Evolutionary conservation across 1,139 yeast genomes (phyloP), one percentile per base, ranked within the genome.

Genomic region (Geotrichum klebahnii): DNA sequence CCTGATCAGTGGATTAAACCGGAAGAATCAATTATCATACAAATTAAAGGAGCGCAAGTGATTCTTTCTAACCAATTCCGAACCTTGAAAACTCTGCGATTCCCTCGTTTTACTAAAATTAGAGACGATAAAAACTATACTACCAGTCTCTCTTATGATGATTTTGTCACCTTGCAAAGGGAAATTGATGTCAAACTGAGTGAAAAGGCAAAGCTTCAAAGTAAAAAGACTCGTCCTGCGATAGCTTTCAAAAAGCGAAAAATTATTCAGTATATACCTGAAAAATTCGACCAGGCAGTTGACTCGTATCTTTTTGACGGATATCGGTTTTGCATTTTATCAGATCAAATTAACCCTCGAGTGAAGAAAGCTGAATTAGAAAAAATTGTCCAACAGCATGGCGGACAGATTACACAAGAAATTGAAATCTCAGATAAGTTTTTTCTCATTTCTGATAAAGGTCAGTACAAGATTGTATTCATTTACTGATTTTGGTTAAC

Each of bases 1-100:
- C 96, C 97, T 0, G 79, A 74, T 39, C 76, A 75, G 54, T 89
- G 96, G 95, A 84, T 92, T 26, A 71, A 81, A 53, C 97, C 97
- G 0, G 68, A 72, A 33, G 79, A 86, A 40, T 84, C 95, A 1
- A 61, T 89, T 1, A 94, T 90, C 0, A 63, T 92, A n/a, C 95
- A 89, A 62, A 79, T 90, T 8, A 87, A 85, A 62, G 95, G 96
- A 0, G 72, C 96, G 36, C 82, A 90, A 4, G 74, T 88, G 12
- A 82, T 81, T 57, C 69, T 57, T 65, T 77, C 50, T 62, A 74
- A 34, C 52, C 69, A n/a, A 44, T 89, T 80, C 60, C 81, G 81
- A 1, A 79, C 82, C 0, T 84, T 82, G 0, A 73, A 83, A 3
- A 86, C 96, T 0, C 70, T 92, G 23, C 79, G 88, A 56, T 84